Conservation (phyloP, 805 yeast genomes). For the Zygoascus flipseniorum region DNA sequence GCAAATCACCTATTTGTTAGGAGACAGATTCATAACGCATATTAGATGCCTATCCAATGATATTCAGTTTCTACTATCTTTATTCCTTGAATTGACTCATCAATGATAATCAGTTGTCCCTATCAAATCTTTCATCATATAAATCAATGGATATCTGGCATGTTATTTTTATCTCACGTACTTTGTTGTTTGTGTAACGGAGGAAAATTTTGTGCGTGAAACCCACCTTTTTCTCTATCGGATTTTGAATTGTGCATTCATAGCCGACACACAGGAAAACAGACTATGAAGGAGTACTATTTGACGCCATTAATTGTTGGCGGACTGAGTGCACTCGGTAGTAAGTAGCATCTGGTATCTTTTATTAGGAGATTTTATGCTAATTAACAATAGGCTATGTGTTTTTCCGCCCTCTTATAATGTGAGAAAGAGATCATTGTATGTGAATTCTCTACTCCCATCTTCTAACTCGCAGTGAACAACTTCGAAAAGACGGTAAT, state of each 20-base stretch:
- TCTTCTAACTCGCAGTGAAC: slow-evolving; percentile 15
- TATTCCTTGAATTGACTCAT: slow-evolving; percentile 20
- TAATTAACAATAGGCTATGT: slow-evolving; percentile 4
- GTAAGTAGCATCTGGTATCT: background rate
- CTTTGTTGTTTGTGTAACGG: background rate
- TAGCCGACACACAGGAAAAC: background rate
- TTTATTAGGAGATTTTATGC: background rate
- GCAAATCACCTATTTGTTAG: no score
- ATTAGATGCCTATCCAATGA: background rate
- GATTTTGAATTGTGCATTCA: background rate
- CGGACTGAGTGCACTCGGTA: background rate
- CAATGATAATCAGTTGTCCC: slow-evolving; percentile 28
- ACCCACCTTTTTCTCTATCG: background rate
- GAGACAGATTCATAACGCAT: no score
- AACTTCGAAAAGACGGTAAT: slow-evolving; percentile 21
- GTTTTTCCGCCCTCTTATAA: slow-evolving; percentile 9
- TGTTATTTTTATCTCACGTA: background rate
- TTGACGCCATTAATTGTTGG: background rate
- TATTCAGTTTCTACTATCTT: slow-evolving; percentile 25
- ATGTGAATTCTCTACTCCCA: no score
- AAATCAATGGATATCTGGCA: background rate
- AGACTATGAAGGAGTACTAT: background rate
- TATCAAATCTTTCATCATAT: slow-evolving; percentile 26
- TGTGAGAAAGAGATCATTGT: slow-evolving; percentile 2
- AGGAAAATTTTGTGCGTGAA: background rate